These are phyloP conservation scores for Mycosphaerella arachidis DNA, from an alignment of 2,329 filamentous ascomycete genomes.

Conservation along the genomic window DNA sequence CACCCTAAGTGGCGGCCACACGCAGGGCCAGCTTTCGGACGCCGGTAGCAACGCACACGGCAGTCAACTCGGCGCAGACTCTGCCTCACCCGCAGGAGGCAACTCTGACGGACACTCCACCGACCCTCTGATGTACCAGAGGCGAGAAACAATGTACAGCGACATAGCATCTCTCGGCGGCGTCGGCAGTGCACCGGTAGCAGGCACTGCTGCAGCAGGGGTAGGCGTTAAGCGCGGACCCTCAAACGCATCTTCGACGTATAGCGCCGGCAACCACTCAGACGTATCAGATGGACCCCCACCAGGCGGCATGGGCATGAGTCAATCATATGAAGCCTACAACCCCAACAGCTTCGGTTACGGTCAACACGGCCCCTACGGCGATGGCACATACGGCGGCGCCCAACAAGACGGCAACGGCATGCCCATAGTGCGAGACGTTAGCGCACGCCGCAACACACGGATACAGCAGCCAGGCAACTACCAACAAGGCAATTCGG, in stretches of 20 bases:
- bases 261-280: conserved; percentile 76
- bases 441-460: conserved; percentile 86
- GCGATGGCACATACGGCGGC: conserved; percentile 50
- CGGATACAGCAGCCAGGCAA: conserved; percentile 86
- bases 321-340: conserved; percentile 32
- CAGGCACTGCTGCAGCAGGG: conserved; percentile 51
- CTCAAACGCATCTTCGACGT: conserved; percentile 94
- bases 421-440: conserved; percentile 86
- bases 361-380: conserved; percentile 54
- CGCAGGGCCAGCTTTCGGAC: conserved; percentile 58
- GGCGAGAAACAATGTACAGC: conserved; percentile 55
- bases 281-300: conserved; percentile 50
- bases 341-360: conserved; percentile 44
- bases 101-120: conserved; percentile 48
- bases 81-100: conserved; percentile 55
- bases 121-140: conserved; percentile 55
- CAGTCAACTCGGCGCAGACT: conserved; percentile 40
- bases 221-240: conserved; percentile 78
- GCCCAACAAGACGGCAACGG: conserved; percentile 51
- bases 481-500: conserved; percentile 82
- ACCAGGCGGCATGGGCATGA: conserved; percentile 17
- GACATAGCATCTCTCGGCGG: conserved; percentile 68
- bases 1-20: conserved; percentile 71
- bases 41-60: conserved; percentile 51
- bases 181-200: conserved; percentile 64